Conservation (phyloP, 2,329 filamentous ascomycete species). For the Cordyceps fumosorosea region DNA sequence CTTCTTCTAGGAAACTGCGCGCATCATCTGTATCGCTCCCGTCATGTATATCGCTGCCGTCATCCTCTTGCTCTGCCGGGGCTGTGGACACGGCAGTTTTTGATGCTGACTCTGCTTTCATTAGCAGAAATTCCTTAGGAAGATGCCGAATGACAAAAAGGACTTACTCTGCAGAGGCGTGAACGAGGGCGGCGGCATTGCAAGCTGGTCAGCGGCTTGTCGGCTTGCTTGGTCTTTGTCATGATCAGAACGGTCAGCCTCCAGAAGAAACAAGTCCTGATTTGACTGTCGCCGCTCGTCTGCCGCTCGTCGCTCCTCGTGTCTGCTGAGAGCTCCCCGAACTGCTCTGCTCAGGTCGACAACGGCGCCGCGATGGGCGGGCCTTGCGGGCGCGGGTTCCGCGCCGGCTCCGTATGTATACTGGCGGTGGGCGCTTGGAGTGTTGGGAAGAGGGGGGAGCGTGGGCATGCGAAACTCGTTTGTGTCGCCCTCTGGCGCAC, state of each 20-base stretch:
- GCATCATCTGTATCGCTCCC: constrained; percentile 25
- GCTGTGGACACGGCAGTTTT: not conserved
- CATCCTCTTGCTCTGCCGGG: constrained; percentile 7
- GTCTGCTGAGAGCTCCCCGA: constrained; percentile 21
- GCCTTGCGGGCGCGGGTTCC: constrained; percentile 25
- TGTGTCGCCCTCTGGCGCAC: constrained; percentile 1
- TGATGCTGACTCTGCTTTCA: not conserved
- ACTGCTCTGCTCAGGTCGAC: constrained; percentile 25
- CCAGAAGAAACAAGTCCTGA: not conserved
- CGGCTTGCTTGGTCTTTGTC: not conserved
- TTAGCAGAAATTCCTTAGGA: not conserved
- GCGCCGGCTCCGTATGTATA: constrained; percentile 33
- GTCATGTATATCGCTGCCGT: constrained; percentile 19
- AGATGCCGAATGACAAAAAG: not conserved
- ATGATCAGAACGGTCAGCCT: not conserved
- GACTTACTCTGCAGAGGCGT: not conserved
- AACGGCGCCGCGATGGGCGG: constrained; percentile 15
- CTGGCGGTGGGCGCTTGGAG: constrained; percentile 30
- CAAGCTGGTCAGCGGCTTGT: not conserved
- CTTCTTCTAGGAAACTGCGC: constrained; percentile 31
- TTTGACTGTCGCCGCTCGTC: not conserved
- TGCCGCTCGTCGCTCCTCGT: constrained; percentile 14
- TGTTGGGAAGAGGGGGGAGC: constrained; percentile 23
- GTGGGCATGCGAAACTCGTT: constrained; percentile 20
- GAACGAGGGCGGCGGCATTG: constrained; percentile 7